Evolutionary conservation across 164 flowering plant genomes (phyloP).

Genomic region (Nelumbo lutea): DNA sequence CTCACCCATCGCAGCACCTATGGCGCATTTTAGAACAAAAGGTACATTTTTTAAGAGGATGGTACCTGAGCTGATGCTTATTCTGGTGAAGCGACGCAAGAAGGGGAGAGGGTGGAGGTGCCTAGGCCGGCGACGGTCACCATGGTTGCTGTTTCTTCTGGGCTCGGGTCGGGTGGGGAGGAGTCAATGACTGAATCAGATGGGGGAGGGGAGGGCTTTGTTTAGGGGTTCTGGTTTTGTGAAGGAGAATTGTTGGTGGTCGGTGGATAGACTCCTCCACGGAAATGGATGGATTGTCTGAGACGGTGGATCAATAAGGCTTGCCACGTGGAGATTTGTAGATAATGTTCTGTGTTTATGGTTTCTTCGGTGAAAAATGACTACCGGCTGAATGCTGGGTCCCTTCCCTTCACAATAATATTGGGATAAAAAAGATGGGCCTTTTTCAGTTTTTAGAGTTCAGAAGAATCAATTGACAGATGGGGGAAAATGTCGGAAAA

Average conservation of each 20-base stretch:
- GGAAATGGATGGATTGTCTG: conserved; percentile 25
- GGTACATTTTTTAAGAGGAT: too few species aligned
- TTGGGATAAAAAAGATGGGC: too few species aligned
- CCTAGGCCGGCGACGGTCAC: conserved; percentile 52
- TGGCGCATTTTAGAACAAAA: background rate
- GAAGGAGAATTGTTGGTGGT: conserved; percentile 29
- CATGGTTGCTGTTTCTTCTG: conserved; percentile 40
- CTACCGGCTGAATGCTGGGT: too few species aligned
- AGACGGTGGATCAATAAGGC: conserved; percentile 26
- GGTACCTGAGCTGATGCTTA: conserved; percentile 39
- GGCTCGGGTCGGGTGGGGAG: background rate
- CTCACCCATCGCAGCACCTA: background rate
- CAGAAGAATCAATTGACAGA: too few species aligned
- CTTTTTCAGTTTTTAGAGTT: too few species aligned
- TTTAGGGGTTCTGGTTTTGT: conserved; percentile 8
- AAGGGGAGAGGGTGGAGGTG: conserved; percentile 27
- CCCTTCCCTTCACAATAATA: too few species aligned
- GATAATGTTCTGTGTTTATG: conserved; percentile 21
- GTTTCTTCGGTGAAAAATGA: background rate
- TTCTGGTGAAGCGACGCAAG: conserved; percentile 21
- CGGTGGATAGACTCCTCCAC: background rate
- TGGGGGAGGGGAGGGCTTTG: background rate
- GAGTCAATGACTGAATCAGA: background rate
- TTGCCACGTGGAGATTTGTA: conserved; percentile 46
- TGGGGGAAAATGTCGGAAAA: too few species aligned